Conservation (phyloP, 305 asterid genomes). For the Fraxinus angustifolia region DNA sequence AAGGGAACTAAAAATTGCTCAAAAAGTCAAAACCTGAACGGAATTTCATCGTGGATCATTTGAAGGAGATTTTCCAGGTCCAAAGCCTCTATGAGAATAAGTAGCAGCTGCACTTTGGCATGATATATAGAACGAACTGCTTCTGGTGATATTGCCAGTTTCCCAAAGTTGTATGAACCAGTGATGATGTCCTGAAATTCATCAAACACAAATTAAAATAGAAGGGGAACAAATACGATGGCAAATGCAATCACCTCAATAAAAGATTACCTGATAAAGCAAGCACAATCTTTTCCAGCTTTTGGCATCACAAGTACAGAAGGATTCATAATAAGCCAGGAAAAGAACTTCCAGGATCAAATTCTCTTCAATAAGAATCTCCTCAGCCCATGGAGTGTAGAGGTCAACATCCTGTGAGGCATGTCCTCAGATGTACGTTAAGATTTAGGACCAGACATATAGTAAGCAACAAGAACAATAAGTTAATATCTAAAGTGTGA, state of each 20-base stretch:
- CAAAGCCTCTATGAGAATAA: slow-evolving; percentile 83
- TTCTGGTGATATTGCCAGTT: slow-evolving; percentile 74
- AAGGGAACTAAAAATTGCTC: slow-evolving; percentile 10
- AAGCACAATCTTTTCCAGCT: slow-evolving; percentile 73
- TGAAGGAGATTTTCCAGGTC: slow-evolving; percentile 90
- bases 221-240: slow-evolving; percentile 12
- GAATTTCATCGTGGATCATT: slow-evolving; percentile 76
- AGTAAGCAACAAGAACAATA: neutral
- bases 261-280: slow-evolving; percentile 70
- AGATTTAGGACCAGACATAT: slow-evolving; percentile 5
- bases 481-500: neutral
- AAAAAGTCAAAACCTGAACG: slow-evolving; percentile 63
- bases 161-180: slow-evolving; percentile 72
- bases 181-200: slow-evolving; percentile 62
- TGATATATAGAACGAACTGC: slow-evolving; percentile 60
- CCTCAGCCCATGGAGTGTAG: slow-evolving; percentile 88
- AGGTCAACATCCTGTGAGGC: slow-evolving; percentile 72
- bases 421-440: slow-evolving; percentile 16
- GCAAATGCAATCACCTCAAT: slow-evolving; percentile 17
- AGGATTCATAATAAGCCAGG: slow-evolving; percentile 76
- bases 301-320: slow-evolving; percentile 60
- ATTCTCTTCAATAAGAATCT: slow-evolving; percentile 77
- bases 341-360: slow-evolving; percentile 80
- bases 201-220: slow-evolving; percentile 5
- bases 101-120: slow-evolving; percentile 77